These are phyloP conservation scores for Calcarisporium arbuscula DNA, from an alignment of 2,329 filamentous ascomycete genomes.

Conservation along the genomic window DNA sequence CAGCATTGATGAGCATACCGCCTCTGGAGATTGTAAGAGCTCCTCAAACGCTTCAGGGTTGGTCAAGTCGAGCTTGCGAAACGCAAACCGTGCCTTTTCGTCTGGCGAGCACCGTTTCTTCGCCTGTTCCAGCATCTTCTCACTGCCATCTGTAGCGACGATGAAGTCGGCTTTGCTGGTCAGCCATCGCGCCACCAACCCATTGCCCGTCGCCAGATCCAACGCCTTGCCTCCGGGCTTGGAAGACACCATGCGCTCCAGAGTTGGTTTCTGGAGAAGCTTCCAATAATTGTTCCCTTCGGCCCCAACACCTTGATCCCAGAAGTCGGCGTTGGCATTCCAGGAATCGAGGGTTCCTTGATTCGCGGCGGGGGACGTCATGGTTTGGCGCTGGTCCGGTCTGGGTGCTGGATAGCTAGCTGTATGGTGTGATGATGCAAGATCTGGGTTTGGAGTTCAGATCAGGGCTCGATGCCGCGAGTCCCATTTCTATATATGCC, in stretches of 20 bases:
- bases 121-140: constrained; percentile 33
- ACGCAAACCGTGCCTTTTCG: constrained; percentile 19
- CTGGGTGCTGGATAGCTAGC: too few species aligned
- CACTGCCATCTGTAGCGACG: constrained; percentile 37
- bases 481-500: too few species aligned
- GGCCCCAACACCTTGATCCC: constrained; percentile 33
- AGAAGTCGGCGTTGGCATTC: constrained; percentile 34
- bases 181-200: constrained; percentile 39
- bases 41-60: constrained; percentile 21
- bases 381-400: too few species aligned
- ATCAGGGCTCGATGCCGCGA: too few species aligned
- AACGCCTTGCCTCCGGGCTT: constrained; percentile 23
- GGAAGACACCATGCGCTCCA: constrained; percentile 26
- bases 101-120: constrained; percentile 5
- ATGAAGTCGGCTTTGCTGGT: constrained; percentile 28
- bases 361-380: too few species aligned
- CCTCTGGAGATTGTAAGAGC: constrained; percentile 16
- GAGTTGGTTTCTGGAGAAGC: constrained; percentile 32
- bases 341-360: constrained; percentile 25
- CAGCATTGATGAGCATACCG: too few species aligned
- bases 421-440: too few species aligned
- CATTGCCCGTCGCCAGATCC: constrained; percentile 45
- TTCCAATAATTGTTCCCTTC: constrained; percentile 39
- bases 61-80: constrained; percentile 32
- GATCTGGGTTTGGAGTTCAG: too few species aligned